Evolutionary conservation across 495 filamentous ascomycete species (phyloP).

Genomic region (Aspergillus panamensis): DNA sequence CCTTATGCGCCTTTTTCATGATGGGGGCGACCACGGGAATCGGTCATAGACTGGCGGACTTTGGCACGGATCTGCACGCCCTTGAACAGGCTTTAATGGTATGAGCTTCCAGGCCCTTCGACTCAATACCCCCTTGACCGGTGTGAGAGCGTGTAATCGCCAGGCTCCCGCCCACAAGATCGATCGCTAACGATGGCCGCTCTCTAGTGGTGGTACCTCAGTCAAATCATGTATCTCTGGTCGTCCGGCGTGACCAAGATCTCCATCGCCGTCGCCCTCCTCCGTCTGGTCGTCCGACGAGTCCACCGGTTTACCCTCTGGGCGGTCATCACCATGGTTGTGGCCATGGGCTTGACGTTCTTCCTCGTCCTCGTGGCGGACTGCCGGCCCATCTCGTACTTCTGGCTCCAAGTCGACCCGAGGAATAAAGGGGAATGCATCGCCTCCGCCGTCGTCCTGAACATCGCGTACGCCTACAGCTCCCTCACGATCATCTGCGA

Average conservation of each 20-base stretch:
- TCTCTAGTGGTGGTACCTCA: constrained; percentile 24
- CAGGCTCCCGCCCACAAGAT: not conserved
- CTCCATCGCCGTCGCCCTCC: constrained; percentile 37
- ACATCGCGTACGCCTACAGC: constrained; percentile 33
- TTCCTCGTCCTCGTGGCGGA: constrained; percentile 28
- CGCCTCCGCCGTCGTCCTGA: constrained; percentile 8
- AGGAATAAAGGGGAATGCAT: constrained; percentile 20
- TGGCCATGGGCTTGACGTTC: constrained; percentile 21
- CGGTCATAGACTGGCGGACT: constrained; percentile 18
- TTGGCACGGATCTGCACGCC: constrained; percentile 4
- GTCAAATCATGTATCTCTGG: constrained; percentile 33
- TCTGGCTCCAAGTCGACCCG: constrained; percentile 25
- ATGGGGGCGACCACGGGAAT: constrained; percentile 15
- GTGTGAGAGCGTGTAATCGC: not conserved
- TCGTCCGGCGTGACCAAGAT: constrained; percentile 29
- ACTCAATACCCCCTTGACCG: too few relatives aligned
- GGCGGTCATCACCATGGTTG: constrained; percentile 15
- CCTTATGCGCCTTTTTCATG: constrained; percentile 18
- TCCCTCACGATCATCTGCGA: constrained; percentile 27
- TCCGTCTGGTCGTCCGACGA: constrained; percentile 29
- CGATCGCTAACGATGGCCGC: not conserved
- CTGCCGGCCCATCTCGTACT: constrained; percentile 31
- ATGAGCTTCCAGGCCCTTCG: not conserved
- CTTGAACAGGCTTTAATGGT: constrained; percentile 21
- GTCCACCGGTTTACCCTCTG: constrained; percentile 29